Evolutionary conservation across 495 filamentous ascomycete species (phyloP), one percentile per base, ranked within the genome.

Genomic region (Talaromyces stipitatus): DNA sequence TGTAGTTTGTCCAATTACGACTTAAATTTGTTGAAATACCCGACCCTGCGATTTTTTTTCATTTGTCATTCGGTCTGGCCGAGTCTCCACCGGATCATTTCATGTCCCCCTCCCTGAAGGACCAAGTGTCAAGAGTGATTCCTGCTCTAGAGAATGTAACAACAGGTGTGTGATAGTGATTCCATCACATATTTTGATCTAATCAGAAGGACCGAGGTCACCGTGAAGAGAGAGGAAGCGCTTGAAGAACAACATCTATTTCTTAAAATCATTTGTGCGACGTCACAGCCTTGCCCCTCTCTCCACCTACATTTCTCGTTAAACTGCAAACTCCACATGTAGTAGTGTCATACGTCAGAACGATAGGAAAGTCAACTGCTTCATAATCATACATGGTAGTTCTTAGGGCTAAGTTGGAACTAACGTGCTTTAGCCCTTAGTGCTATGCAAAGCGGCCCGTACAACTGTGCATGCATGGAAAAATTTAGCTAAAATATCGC

Each of bases 361-460:
- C 18, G 43, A 26, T 47, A 47, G 24, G 43, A n/a, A n/a, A n/a
- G n/a, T n/a, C n/a, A n/a, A n/a, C n/a, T n/a, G n/a, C n/a, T n/a
- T n/a, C n/a, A n/a, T n/a, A n/a, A n/a, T n/a, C n/a, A n/a, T 41
- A 18, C 36, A n/a, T n/a, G n/a, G 36, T 18, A 18, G 36, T 14
- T 30, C 24, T 30, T 51, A 51, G 48, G 48, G 48, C 48, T 51
- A 51, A 30, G 8, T 26, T 51, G 45, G 3, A 12, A 48, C 20
- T 48, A 48, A 24, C 45, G 22, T 26, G 16, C 22, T 48, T 26
- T 48, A 12, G 45, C 12, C 24, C 45, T 48, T 48, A 48, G 45
- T 48, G 45, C 24, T 36, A 54, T 36, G 51, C 51, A 54, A 54
- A 38, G 51, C 51, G 51, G 51, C 51, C 51, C 51, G 51, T 54